Evolutionary conservation across 179 eudicot species (phyloP).

Genomic region (Silene noctiflora): DNA sequence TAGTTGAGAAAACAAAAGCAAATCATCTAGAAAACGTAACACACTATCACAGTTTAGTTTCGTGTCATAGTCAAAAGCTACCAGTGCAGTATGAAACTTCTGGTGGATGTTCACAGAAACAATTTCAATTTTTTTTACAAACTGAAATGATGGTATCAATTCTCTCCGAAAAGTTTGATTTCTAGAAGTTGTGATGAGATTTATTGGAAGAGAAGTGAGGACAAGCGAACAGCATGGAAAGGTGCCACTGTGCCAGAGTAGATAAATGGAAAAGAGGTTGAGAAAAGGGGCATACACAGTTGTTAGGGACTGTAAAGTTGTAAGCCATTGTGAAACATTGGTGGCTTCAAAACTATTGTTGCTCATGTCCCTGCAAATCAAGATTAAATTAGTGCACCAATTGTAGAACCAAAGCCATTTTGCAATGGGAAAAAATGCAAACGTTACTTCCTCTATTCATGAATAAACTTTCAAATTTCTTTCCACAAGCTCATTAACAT

Average conservation of each 20-base stretch:
- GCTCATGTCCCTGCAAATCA: constrained; percentile 69
- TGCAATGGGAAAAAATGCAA: background rate
- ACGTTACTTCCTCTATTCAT: too few species aligned
- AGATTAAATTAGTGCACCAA: background rate
- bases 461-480: too few species aligned
- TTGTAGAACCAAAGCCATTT: background rate
- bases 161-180: background rate
- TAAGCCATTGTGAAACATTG: constrained; percentile 45
- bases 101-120: background rate
- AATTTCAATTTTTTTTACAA: background rate
- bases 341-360: constrained; percentile 54
- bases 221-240: background rate
- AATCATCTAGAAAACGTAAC: background rate
- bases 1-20: background rate
- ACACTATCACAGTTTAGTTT: background rate
- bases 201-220: background rate
- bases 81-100: background rate
- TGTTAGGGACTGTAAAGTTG: constrained; percentile 42
- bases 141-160: background rate
- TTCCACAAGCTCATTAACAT: too few species aligned
- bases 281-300: constrained; percentile 30
- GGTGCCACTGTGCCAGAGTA: background rate
- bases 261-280: background rate
- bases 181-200: background rate
- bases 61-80: too few species aligned